phyloP scores from a whole-genome alignment of 306 rosid species.

The Oemleria cerasiformis region DNA sequence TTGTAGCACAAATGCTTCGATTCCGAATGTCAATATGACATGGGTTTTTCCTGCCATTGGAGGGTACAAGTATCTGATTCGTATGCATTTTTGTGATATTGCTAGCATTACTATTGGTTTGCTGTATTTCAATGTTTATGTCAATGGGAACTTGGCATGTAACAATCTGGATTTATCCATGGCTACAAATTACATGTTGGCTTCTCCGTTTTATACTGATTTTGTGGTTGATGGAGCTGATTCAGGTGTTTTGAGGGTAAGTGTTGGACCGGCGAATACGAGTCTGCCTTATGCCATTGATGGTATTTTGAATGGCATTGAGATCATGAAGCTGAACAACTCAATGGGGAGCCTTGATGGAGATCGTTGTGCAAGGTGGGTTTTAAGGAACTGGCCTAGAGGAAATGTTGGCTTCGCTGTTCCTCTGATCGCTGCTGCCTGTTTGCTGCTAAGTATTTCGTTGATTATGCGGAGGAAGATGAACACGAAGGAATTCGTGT shows the following conservation, averaged over 20 bases:
- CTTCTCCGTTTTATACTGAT: conserved; percentile 70
- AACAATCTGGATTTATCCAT: conserved; percentile 65
- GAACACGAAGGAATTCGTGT: conserved; percentile 19
- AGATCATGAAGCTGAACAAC: conserved; percentile 54
- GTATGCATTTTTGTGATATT: conserved; percentile 89
- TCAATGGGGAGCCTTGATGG: conserved; percentile 48
- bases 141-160: conserved; percentile 56
- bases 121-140: conserved; percentile 76
- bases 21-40: conserved; percentile 64
- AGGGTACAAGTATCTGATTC: conserved; percentile 57
- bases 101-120: conserved; percentile 70
- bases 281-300: conserved; percentile 46
- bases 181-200: conserved; percentile 38
- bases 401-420: conserved; percentile 22
- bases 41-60: conserved; percentile 64
- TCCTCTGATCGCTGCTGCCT: conserved; percentile 35
- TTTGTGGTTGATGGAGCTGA: conserved; percentile 59
- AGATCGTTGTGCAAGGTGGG: conserved; percentile 22
- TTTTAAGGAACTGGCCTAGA: conserved; percentile 33
- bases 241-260: conserved; percentile 37
- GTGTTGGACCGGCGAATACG: conserved; percentile 55
- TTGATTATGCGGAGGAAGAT: conserved; percentile 31
- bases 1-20: conserved; percentile 49
- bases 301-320: conserved; percentile 50
- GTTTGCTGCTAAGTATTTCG: conserved; percentile 33